Conservation (phyloP, 2,329 filamentous ascomycete genomes). For the Neofusicoccum parvum region DNA sequence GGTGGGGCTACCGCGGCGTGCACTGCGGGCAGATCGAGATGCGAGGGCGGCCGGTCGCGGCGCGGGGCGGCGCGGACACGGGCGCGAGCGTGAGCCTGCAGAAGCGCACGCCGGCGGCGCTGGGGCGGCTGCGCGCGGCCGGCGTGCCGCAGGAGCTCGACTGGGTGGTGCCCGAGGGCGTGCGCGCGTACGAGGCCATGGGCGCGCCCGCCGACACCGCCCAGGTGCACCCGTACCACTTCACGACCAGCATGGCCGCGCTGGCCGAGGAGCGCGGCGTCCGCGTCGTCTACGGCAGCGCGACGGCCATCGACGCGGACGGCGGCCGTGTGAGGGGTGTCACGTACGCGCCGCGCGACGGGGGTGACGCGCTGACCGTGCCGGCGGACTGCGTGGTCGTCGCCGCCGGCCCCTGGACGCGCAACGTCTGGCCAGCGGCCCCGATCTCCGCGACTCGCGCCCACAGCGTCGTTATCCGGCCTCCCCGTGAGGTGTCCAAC, state of each 20-base stretch:
- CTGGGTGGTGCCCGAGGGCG: slow-evolving; percentile 73
- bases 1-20: slow-evolving; percentile 85
- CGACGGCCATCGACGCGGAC: slow-evolving; percentile 63
- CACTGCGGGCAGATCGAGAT: slow-evolving; percentile 70
- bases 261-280: slow-evolving; percentile 65
- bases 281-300: slow-evolving; percentile 67
- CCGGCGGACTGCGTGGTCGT: slow-evolving; percentile 61
- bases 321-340: slow-evolving; percentile 60
- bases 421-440: slow-evolving; percentile 52
- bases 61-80: slow-evolving; percentile 26
- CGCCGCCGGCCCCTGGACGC: slow-evolving; percentile 65
- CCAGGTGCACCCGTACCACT: slow-evolving; percentile 90
- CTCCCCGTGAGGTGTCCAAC: slow-evolving; percentile 63
- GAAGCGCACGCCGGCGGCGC: slow-evolving; percentile 56
- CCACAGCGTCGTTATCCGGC: slow-evolving; percentile 64
- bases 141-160: slow-evolving; percentile 76
- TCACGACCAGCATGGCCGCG: slow-evolving; percentile 80
- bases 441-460: slow-evolving; percentile 64
- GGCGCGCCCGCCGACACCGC: slow-evolving; percentile 78
- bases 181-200: slow-evolving; percentile 80
- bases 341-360: slow-evolving; percentile 59
- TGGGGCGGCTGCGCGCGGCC: slow-evolving; percentile 56
- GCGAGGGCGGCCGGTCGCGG: slow-evolving; percentile 44
- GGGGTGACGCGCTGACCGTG: slow-evolving; percentile 51
- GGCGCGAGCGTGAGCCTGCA: slow-evolving; percentile 54